Evolutionary conservation across 2,329 filamentous ascomycete species (phyloP).

Genomic region (Amauroascus niger): DNA sequence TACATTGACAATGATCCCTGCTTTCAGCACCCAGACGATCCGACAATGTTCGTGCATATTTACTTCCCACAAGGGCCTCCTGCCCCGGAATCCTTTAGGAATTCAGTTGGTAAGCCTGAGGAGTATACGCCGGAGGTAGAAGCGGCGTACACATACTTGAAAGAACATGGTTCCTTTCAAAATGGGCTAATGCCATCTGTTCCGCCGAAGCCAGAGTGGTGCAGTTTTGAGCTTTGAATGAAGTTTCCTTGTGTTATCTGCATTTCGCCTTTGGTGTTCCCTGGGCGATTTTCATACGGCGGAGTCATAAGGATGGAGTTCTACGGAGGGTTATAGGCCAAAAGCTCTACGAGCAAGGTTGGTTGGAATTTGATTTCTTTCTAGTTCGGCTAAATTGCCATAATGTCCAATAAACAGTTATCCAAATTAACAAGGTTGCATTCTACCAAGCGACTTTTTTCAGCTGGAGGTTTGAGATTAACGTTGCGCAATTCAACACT

Average conservation of each 20-base stretch:
- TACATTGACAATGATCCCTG: slow-evolving; percentile 48
- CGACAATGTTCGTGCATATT: slow-evolving; percentile 54
- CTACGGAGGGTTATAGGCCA: background rate
- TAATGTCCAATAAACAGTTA: background rate
- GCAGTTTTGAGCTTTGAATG: slow-evolving; percentile 55
- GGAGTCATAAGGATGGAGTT: background rate
- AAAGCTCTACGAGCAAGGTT: background rate
- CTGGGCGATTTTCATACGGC: background rate
- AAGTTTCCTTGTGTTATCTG: background rate
- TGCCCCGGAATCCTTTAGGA: slow-evolving; percentile 34
- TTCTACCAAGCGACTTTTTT: background rate
- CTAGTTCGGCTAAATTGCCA: too few species aligned
- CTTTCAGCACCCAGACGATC: slow-evolving; percentile 42
- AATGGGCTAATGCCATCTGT: slow-evolving; percentile 64
- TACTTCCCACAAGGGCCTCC: slow-evolving; percentile 67
- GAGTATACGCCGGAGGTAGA: slow-evolving; percentile 47
- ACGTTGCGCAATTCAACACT: background rate
- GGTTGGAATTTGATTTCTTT: background rate
- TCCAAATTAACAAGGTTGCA: background rate
- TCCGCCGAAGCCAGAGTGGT: slow-evolving; percentile 69
- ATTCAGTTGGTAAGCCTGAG: slow-evolving; percentile 43
- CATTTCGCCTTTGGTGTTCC: background rate
- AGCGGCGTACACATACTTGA: slow-evolving; percentile 55
- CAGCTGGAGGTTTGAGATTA: background rate
- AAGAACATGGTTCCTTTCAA: slow-evolving; percentile 57